Percentiles rank a stretch among this genome's conserved stretches.
These are phyloP conservation scores for Pseudoneurospora amorphoporcata DNA, from an alignment of 495 filamentous ascomycete genomes.

Conservation along the genomic window DNA sequence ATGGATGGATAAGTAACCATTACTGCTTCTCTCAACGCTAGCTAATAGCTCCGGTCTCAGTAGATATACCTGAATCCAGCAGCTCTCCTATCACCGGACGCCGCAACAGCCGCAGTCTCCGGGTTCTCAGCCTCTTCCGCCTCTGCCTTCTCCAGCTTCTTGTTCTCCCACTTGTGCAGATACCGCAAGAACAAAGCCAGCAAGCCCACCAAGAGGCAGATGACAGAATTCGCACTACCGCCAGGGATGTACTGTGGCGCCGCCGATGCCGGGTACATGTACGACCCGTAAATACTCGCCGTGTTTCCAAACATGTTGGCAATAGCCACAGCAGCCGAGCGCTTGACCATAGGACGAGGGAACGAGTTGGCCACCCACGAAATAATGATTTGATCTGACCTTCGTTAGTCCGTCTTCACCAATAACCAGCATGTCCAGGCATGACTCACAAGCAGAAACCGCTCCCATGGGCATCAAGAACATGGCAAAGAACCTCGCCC, in stretches of 20 bases:
- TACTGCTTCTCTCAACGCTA: neutral
- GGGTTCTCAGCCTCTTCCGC: constrained; percentile 12
- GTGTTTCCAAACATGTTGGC: constrained; percentile 46
- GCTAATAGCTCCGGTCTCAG: neutral
- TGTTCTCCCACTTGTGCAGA: constrained; percentile 38
- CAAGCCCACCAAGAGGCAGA: constrained; percentile 30
- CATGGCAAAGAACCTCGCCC: constrained; percentile 40
- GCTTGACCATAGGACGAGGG: constrained; percentile 42
- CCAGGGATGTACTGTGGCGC: constrained; percentile 41
- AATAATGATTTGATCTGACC: constrained; percentile 33
- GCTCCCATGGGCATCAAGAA: constrained; percentile 42
- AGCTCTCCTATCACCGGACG: constrained; percentile 1
- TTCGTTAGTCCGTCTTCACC: neutral
- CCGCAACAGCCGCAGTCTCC: constrained; percentile 1
- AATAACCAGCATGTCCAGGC: too few species aligned
- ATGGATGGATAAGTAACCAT: neutral
- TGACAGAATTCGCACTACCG: constrained; percentile 35
- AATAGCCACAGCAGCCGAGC: constrained; percentile 42
- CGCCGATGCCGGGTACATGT: constrained; percentile 42
- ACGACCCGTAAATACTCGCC: constrained; percentile 45
- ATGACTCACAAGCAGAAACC: constrained; percentile 28
- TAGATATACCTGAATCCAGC: constrained; percentile 13
- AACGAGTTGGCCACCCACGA: constrained; percentile 46
- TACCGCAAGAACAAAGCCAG: constrained; percentile 33
- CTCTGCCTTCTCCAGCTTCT: constrained; percentile 37